Conservation (phyloP, 2,329 filamentous ascomycete genomes). For the Fusarium sp. region DNA sequence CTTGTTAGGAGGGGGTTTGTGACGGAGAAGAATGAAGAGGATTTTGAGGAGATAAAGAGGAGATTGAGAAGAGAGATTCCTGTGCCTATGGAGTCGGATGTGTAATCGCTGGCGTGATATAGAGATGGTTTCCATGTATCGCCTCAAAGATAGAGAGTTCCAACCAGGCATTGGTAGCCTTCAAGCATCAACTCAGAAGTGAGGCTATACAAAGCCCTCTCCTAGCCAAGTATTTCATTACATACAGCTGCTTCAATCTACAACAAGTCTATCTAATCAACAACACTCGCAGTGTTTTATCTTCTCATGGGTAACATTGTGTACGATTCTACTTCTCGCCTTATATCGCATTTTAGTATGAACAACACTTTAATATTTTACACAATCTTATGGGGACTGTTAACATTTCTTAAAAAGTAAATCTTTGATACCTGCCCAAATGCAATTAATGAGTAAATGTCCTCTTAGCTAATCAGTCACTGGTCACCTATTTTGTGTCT, state of each 20-base stretch:
- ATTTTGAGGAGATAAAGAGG: conserved; percentile 75
- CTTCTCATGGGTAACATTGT: not conserved
- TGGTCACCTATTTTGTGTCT: not conserved
- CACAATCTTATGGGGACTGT: too few species aligned
- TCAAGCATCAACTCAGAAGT: not conserved
- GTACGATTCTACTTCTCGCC: too few species aligned
- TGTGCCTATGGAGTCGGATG: conserved; percentile 50
- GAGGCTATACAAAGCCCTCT: not conserved
- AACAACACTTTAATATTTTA: too few species aligned
- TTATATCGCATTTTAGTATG: too few species aligned
- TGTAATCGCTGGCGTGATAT: not conserved
- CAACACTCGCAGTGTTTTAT: not conserved
- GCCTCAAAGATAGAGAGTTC: too few species aligned
- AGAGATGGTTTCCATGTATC: not conserved
- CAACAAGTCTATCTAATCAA: not conserved
- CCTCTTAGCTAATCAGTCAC: not conserved
- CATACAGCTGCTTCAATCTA: not conserved
- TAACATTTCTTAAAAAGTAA: too few species aligned
- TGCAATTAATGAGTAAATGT: not conserved
- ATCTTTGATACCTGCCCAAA: not conserved
- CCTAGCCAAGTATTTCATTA: fast-evolving
- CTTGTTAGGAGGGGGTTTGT: conserved; percentile 81
- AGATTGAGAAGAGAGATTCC: conserved; percentile 60
- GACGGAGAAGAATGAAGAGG: conserved; percentile 76
- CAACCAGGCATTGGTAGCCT: too few species aligned